Evolutionary conservation across 2,329 filamentous ascomycete genomes (phyloP).

Genomic region (Ustilaginoidea virens): DNA sequence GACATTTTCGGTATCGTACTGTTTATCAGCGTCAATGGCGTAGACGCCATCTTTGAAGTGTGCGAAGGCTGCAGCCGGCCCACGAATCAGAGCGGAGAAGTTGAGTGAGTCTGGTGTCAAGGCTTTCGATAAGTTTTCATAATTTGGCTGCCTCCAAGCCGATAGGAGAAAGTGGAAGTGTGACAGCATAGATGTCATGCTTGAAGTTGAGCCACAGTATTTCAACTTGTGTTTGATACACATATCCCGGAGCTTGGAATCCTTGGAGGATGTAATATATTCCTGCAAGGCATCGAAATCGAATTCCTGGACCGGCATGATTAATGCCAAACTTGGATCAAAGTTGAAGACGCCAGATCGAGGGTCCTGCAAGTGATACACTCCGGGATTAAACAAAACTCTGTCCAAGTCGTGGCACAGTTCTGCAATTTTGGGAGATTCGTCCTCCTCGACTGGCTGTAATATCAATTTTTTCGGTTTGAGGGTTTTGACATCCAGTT

Average conservation of each 20-base stretch:
- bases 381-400: conserved; percentile 89
- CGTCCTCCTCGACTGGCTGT: conserved; percentile 16
- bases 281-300: conserved; percentile 75
- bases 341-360: conserved; percentile 88
- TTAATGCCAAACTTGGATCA: conserved; percentile 79
- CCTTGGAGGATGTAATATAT: conserved; percentile 86
- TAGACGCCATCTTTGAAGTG: conserved; percentile 74
- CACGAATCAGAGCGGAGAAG: conserved; percentile 58
- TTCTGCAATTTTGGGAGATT: conserved; percentile 21
- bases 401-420: conserved; percentile 66
- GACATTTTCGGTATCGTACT: conserved; percentile 72
- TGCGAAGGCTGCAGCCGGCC: conserved; percentile 68
- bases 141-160: conserved; percentile 59
- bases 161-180: conserved; percentile 93
- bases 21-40: conserved; percentile 90
- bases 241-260: conserved; percentile 53
- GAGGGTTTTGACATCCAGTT: conserved; percentile 15
- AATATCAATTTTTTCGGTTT: conserved; percentile 12
- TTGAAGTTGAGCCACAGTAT: conserved; percentile 91
- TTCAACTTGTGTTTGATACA: conserved; percentile 54
- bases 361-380: conserved; percentile 82
- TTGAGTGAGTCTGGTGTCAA: conserved; percentile 46
- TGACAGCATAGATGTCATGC: conserved; percentile 74
- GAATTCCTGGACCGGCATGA: conserved; percentile 89
- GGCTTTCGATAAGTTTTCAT: conserved; percentile 46